Percentiles rank a stretch among this genome's conserved stretches.
phyloP scores from a whole-genome alignment of 768 basidiomycete genomes.

The Boletus pseudopeckii region DNA sequence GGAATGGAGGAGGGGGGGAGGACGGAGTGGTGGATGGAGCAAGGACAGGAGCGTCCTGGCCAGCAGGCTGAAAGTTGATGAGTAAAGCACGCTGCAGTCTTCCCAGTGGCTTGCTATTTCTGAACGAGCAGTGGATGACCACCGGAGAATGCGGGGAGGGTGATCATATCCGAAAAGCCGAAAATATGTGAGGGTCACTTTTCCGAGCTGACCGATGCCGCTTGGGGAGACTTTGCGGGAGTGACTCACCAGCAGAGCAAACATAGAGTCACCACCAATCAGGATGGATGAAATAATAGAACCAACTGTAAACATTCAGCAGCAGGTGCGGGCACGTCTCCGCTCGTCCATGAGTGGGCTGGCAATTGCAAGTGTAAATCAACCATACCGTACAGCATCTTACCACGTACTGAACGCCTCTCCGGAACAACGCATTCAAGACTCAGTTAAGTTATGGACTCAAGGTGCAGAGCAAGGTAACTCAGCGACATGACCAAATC shows the following conservation, averaged over 20 bases:
- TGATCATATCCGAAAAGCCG: conserved; percentile 8
- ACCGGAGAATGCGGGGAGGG: not conserved
- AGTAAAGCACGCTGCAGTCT: not conserved
- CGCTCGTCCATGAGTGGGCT: not conserved
- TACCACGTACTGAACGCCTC: not conserved
- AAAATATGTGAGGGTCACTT: not conserved
- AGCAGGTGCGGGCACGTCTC: not conserved
- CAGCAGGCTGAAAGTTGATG: not conserved
- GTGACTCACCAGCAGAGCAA: not conserved
- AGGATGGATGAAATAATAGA: not conserved
- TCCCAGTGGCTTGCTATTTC: conserved; percentile 15
- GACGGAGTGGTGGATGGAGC: not conserved
- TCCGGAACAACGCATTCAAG: not conserved
- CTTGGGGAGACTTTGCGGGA: not conserved
- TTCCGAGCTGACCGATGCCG: not conserved
- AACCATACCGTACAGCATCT: not conserved
- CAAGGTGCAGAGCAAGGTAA: not conserved
- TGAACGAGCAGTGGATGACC: not conserved
- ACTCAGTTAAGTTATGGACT: not conserved
- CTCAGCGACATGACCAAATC: conserved; percentile 18
- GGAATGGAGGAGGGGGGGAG: not conserved
- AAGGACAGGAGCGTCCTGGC: not conserved
- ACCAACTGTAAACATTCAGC: not conserved
- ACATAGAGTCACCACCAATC: not conserved
- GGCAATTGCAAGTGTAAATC: not conserved